Conservation (phyloP, 208 protist genomes). For the Wallacemonas sp. region DNA sequence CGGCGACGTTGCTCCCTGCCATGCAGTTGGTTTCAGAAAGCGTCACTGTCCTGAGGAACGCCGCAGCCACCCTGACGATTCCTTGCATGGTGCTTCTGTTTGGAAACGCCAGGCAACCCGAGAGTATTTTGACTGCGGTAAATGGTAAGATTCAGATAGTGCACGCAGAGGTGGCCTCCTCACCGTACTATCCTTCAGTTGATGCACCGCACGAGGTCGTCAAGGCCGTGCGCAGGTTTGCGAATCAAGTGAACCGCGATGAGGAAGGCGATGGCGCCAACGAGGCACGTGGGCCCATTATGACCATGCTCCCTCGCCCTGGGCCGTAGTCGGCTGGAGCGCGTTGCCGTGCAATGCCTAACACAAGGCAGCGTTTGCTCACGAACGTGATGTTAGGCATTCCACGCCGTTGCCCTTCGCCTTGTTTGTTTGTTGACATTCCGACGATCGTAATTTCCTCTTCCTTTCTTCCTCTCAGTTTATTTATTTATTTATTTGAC, state of each 20-base stretch:
- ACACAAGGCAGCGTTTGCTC: no score
- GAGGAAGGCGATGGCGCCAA: neutral
- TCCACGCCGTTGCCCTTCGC: no score
- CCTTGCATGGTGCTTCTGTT: neutral
- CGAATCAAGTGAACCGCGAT: conserved; percentile 1
- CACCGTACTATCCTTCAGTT: conserved; percentile 1
- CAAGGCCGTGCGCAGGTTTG: neutral
- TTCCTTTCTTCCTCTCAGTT: neutral
- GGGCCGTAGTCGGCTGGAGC: neutral
- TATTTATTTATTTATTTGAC: no score
- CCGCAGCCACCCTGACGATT: neutral
- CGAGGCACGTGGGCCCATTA: neutral
- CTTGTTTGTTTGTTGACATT: conserved; percentile 13
- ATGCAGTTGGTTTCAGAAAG: neutral
- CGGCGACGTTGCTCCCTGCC: neutral
- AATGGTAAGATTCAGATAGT: neutral
- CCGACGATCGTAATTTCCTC: neutral
- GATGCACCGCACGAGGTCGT: neutral
- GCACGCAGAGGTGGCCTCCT: neutral
- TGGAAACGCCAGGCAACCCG: neutral
- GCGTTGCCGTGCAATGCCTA: no score
- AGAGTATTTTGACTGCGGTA: neutral
- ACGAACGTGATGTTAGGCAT: no score
- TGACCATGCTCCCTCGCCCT: conserved; percentile 2
- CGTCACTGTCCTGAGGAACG: neutral